phyloP scores from a whole-genome alignment of 73 alveolate species.

The Paramecium sonneborni region DNA sequence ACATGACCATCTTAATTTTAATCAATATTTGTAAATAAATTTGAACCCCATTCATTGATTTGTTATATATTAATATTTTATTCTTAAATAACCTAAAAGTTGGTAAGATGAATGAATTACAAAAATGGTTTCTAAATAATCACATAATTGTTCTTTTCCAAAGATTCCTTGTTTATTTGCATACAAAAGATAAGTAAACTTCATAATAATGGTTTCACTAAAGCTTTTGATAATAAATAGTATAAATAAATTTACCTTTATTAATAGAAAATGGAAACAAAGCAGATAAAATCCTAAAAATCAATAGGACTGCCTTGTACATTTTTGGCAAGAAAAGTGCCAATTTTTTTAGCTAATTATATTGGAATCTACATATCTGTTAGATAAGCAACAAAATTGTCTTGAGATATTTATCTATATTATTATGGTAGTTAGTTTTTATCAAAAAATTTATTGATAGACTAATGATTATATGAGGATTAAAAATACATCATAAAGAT shows the following conservation, averaged over 20 bases:
- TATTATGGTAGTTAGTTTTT: neutral
- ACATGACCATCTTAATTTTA: slow-evolving; percentile 1
- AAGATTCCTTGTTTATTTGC: neutral
- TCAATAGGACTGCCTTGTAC: slow-evolving; percentile 1
- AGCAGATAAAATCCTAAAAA: slow-evolving; percentile 3
- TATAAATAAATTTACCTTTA: neutral
- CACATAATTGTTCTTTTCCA: neutral
- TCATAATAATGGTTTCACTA: neutral
- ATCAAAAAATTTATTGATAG: neutral
- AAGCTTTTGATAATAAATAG: neutral
- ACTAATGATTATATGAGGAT: neutral
- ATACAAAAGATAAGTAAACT: neutral
- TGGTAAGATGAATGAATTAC: neutral
- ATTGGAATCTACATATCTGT: neutral
- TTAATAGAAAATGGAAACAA: neutral
- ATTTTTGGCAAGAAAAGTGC: neutral
- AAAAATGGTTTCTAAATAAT: neutral
- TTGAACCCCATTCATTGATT: slow-evolving; percentile 5
- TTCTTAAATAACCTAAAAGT: neutral
- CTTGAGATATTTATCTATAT: neutral
- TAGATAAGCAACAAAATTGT: neutral
- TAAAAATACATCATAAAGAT: neutral
- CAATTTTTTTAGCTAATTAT: slow-evolving; percentile 2
- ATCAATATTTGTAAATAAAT: neutral
- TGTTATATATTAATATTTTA: neutral